A percentile compares a stretch with the other conserved stretches of the same genome.
Evolutionary conservation across 257 asterid genomes (phyloP).

Genomic region (Anisodus tanguticus): DNA sequence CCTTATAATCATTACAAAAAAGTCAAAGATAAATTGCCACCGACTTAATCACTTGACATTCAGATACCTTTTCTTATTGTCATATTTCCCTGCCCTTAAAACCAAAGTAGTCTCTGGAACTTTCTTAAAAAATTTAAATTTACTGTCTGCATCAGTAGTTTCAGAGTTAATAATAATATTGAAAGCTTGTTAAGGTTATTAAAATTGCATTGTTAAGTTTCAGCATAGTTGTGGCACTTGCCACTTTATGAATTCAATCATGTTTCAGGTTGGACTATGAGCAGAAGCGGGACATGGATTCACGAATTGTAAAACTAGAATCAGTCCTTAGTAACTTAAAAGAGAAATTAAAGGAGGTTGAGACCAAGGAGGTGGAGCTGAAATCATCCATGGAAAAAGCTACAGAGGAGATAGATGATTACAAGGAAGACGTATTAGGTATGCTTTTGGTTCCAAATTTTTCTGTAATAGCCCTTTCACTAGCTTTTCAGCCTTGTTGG

Average conservation of each 20-base stretch:
- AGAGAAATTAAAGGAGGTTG: constrained; percentile 59
- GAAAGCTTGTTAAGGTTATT: not conserved
- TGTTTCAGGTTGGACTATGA: constrained; percentile 85
- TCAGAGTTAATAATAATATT: not conserved
- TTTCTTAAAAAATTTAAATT: not conserved
- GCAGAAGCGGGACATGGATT: constrained; percentile 82
- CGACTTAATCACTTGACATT: constrained; percentile 28
- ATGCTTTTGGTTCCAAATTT: constrained; percentile 20
- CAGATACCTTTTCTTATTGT: constrained; percentile 31
- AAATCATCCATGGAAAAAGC: constrained; percentile 67
- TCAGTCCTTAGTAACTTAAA: constrained; percentile 59
- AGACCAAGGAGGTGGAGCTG: constrained; percentile 64
- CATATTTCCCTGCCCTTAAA: not conserved
- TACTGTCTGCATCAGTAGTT: not conserved
- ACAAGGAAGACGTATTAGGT: constrained; percentile 73
- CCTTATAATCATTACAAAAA: not conserved
- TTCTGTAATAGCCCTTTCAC: not conserved
- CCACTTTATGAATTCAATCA: not conserved
- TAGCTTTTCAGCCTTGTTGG: not conserved
- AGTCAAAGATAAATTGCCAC: not conserved
- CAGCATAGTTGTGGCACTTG: not conserved
- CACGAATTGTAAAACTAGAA: constrained; percentile 84
- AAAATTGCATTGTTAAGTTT: not conserved
- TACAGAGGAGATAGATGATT: constrained; percentile 62
- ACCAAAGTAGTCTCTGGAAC: not conserved